Conservation (phyloP, 2,329 filamentous ascomycete genomes). For the Pyrenophora seminiperda region DNA sequence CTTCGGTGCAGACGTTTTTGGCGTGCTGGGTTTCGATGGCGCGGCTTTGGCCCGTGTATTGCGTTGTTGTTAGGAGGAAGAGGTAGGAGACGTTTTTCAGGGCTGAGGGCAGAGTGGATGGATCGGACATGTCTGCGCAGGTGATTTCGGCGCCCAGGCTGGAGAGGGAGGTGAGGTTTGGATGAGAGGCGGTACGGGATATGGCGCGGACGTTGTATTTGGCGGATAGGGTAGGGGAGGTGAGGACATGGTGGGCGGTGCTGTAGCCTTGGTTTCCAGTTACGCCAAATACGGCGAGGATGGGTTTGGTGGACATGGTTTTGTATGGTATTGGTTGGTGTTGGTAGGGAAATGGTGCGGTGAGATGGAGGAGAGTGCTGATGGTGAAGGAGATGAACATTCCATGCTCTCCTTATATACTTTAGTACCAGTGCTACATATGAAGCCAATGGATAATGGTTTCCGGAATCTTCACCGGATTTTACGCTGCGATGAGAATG, state of each 20-base stretch:
- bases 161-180: slow-evolving; percentile 53
- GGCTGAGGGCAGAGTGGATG: slow-evolving; percentile 26
- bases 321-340: background rate
- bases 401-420: too few species aligned
- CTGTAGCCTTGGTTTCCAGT: slow-evolving; percentile 61
- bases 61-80: slow-evolving; percentile 40
- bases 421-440: too few species aligned
- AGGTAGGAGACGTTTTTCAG: slow-evolving; percentile 29
- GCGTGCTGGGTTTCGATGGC: slow-evolving; percentile 35
- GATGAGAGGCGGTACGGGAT: slow-evolving; percentile 56
- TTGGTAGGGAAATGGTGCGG: background rate
- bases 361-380: background rate
- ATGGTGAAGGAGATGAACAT: background rate
- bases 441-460: too few species aligned
- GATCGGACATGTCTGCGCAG: slow-evolving; percentile 56
- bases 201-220: slow-evolving; percentile 60
- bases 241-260: slow-evolving; percentile 54
- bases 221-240: slow-evolving; percentile 47
- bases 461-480: too few species aligned
- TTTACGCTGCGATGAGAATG: too few species aligned
- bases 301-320: background rate
- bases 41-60: slow-evolving; percentile 30
- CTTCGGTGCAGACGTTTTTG: slow-evolving; percentile 36
- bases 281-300: slow-evolving; percentile 40
- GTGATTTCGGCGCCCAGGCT: slow-evolving; percentile 58